Evolutionary conservation across 257 asterid species (phyloP).

Genomic region (Solanum megistacrolobum): DNA sequence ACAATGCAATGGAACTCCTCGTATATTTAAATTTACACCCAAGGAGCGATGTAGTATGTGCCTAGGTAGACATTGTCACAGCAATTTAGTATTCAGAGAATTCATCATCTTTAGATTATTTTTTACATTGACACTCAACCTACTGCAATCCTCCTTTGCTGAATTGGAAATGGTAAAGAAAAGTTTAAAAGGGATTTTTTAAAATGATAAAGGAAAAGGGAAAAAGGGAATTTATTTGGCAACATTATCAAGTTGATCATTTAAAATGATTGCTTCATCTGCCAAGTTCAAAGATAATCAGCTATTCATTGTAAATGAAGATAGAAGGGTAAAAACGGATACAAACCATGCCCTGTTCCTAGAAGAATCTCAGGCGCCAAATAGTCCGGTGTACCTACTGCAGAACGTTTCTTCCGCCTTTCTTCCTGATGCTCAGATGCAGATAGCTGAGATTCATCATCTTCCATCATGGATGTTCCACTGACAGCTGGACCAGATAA

Average conservation of each 20-base stretch:
- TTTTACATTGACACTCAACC: neutral
- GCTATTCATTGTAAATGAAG: neutral
- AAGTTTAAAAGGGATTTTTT: neutral
- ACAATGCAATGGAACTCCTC: neutral
- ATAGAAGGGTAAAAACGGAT: neutral
- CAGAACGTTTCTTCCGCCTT: conserved; percentile 90
- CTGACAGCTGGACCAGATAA: conserved; percentile 94
- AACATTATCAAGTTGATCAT: neutral
- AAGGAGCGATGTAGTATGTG: neutral
- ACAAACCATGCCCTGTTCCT: conserved; percentile 98
- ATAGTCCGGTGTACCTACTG: conserved; percentile 99
- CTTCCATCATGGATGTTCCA: conserved; percentile 88
- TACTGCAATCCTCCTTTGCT: neutral
- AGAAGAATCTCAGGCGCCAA: conserved; percentile 99
- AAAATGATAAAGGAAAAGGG: neutral
- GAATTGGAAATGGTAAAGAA: neutral
- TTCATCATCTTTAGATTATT: neutral
- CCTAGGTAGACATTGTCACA: neutral
- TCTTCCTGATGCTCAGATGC: conserved; percentile 64
- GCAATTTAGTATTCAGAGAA: neutral
- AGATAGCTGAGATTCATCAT: conserved; percentile 73
- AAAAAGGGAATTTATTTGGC: neutral
- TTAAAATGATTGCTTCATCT: neutral
- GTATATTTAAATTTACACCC: neutral
- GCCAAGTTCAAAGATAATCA: neutral